Conservation (phyloP, 208 protist genomes). For the Leptomonas pyrrhocoris region DNA sequence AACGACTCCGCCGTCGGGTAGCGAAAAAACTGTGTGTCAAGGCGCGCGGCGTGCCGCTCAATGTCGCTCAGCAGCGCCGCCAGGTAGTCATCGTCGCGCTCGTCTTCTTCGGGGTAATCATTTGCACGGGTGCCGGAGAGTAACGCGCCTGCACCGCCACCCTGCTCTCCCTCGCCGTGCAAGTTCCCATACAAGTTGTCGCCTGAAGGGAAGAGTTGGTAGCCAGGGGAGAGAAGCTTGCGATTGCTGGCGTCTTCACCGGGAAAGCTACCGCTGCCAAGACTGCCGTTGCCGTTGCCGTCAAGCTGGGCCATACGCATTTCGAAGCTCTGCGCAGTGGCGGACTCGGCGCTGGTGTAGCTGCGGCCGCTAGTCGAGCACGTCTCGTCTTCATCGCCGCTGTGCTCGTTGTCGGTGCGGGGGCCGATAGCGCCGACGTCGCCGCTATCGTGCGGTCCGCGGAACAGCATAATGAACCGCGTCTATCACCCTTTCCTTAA, state of each 20-base stretch:
- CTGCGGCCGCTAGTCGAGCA: constrained; percentile 30
- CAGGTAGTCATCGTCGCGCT: constrained; percentile 27
- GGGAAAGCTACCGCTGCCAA: constrained; percentile 2
- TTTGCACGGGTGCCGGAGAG: not conserved
- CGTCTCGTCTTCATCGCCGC: constrained; percentile 29
- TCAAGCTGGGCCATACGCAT: constrained; percentile 39
- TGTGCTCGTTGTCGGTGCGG: constrained; percentile 11
- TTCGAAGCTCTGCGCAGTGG: constrained; percentile 42
- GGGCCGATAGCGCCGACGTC: constrained; percentile 21
- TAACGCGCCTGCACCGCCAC: not conserved
- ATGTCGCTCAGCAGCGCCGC: constrained; percentile 31
- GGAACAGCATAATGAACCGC: constrained; percentile 24
- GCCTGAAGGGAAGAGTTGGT: constrained; percentile 23
- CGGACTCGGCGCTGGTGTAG: constrained; percentile 43
- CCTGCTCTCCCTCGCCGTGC: constrained; percentile 4
- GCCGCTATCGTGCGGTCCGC: constrained; percentile 25
- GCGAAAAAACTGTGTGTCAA: constrained; percentile 46
- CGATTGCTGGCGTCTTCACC: not conserved
- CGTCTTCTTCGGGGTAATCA: constrained; percentile 18
- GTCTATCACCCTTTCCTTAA: not conserved
- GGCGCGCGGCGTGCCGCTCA: constrained; percentile 25
- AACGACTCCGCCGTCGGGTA: constrained; percentile 62
- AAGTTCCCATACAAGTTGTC: not conserved
- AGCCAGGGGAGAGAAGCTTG: constrained; percentile 19
- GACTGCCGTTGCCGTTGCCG: not conserved